Evolutionary conservation across 352 stramenopile species (phyloP).

Genomic region (Phytopythium mirpurense): DNA sequence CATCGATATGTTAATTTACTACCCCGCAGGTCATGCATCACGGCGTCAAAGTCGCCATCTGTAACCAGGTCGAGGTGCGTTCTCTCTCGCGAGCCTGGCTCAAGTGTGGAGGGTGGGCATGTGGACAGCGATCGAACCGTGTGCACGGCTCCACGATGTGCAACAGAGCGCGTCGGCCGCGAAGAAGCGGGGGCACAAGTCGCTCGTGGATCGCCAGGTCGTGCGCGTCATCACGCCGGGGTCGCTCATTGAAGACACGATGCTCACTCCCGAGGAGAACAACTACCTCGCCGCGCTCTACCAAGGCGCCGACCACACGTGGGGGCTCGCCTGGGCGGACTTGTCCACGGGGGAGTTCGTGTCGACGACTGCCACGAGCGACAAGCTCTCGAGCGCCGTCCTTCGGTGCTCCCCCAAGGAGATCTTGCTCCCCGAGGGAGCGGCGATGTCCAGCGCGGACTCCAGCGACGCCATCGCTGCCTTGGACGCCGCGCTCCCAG

Average conservation of each 20-base stretch:
- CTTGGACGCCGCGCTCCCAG: constrained; percentile 36
- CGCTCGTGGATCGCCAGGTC: constrained; percentile 69
- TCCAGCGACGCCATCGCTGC: constrained; percentile 13
- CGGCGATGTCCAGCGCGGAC: background rate
- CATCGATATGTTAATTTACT: too few relatives aligned
- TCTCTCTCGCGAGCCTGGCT: background rate
- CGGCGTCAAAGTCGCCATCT: constrained; percentile 79
- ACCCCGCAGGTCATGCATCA: constrained; percentile 65
- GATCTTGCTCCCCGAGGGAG: constrained; percentile 51
- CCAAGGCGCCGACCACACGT: constrained; percentile 19
- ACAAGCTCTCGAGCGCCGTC: constrained; percentile 56
- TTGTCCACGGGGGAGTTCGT: constrained; percentile 79
- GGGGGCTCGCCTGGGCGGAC: constrained; percentile 68
- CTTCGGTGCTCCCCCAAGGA: constrained; percentile 63
- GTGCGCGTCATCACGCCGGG: constrained; percentile 73
- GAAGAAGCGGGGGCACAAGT: constrained; percentile 47
- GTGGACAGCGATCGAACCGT: too few relatives aligned
- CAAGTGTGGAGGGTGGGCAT: too few relatives aligned
- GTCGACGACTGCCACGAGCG: constrained; percentile 42
- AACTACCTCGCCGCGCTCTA: constrained; percentile 69
- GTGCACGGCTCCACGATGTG: too few relatives aligned
- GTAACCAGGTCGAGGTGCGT: constrained; percentile 71
- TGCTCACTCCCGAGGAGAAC: constrained; percentile 72
- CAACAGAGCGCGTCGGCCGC: constrained; percentile 42
- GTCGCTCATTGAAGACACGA: constrained; percentile 70